Percentiles rank a stretch among this genome's conserved stretches.
phyloP scores from a whole-genome alignment of 495 filamentous ascomycete genomes.

The Symbiotaphrina buchneri region DNA sequence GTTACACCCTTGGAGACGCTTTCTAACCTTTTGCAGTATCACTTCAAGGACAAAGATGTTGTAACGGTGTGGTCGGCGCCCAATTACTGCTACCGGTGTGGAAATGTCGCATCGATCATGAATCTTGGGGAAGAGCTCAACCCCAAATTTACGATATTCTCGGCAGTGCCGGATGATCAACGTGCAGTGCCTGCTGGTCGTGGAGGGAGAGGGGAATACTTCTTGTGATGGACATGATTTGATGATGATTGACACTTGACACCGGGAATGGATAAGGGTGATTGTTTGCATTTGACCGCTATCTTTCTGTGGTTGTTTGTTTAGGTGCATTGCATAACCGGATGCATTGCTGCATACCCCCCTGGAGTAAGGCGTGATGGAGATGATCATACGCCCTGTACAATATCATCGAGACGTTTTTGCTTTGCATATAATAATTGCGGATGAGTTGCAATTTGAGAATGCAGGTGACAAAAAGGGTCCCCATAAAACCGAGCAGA shows the following conservation, averaged over 20 bases:
- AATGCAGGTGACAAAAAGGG: too few species aligned
- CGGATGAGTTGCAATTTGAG: too few species aligned
- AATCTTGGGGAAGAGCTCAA: conserved; percentile 67
- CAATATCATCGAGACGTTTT: too few species aligned
- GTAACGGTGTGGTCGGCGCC: conserved; percentile 99
- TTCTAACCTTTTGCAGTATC: conserved; percentile 32
- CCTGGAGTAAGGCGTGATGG: too few species aligned
- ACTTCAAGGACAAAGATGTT: conserved; percentile 86
- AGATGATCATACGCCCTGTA: too few species aligned
- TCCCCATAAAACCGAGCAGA: too few species aligned
- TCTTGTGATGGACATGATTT: conserved; percentile 34
- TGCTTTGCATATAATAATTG: too few species aligned
- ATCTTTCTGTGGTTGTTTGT: too few species aligned
- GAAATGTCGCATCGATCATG: conserved; percentile 94
- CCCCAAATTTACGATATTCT: conserved; percentile 85
- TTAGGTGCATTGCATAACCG: too few species aligned
- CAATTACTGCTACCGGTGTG: conserved; percentile 98
- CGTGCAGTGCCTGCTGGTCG: conserved; percentile 67
- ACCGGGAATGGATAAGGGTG: too few species aligned
- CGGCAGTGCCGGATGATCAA: conserved; percentile 78
- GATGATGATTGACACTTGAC: background rate
- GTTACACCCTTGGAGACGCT: conserved; percentile 2
- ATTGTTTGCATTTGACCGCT: too few species aligned
- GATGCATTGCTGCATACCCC: too few species aligned
- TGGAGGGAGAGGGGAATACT: conserved; percentile 77